Percentiles rank a stretch among this genome's conserved stretches.
These are phyloP conservation scores for Brachypodium distachyon DNA, from an alignment of 202 grass and related monocot genomes.

Conservation along the genomic window DNA sequence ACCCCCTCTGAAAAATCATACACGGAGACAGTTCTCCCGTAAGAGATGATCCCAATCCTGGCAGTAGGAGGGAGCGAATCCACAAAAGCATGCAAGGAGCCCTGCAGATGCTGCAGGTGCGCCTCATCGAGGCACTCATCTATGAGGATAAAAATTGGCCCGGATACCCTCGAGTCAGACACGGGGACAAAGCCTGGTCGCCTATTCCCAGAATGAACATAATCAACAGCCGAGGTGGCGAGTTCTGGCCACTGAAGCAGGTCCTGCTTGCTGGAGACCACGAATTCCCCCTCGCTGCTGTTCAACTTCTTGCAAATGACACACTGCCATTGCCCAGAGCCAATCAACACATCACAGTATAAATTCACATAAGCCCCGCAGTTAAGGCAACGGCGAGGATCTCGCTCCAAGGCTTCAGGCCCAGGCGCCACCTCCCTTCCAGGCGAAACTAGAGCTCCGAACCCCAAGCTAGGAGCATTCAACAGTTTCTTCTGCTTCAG, in stretches of 20 bases:
- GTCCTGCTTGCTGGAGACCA: constrained; percentile 71
- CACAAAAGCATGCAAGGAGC: constrained; percentile 94
- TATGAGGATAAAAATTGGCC: constrained; percentile 86
- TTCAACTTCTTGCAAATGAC: constrained; percentile 79
- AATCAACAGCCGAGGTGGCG: constrained; percentile 50
- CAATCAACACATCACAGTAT: constrained; percentile 67
- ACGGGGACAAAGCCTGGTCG: constrained; percentile 65
- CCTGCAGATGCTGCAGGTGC: constrained; percentile 89
- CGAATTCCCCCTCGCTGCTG: constrained; percentile 71
- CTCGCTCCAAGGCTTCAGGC: constrained; percentile 59
- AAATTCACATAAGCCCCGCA: constrained; percentile 80
- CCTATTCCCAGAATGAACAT: constrained; percentile 64
- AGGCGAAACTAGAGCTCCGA: constrained; percentile 77
- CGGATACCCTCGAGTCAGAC: constrained; percentile 56
- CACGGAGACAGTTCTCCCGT: constrained; percentile 82
- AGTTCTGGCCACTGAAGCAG: constrained; percentile 75
- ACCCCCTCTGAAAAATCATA: constrained; percentile 94
- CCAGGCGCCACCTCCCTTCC: constrained; percentile 66
- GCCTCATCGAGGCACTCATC: constrained; percentile 90
- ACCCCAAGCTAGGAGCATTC: constrained; percentile 79
- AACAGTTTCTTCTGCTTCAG: constrained; percentile 80
- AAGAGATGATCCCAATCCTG: constrained; percentile 85
- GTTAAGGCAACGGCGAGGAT: constrained; percentile 57
- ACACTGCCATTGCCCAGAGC: constrained; percentile 84
- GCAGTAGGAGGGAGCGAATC: constrained; percentile 63